These are phyloP conservation scores for Cokeromyces recurvatus DNA, from an alignment of 371 early-diverging fungal species.

Conservation along the genomic window DNA sequence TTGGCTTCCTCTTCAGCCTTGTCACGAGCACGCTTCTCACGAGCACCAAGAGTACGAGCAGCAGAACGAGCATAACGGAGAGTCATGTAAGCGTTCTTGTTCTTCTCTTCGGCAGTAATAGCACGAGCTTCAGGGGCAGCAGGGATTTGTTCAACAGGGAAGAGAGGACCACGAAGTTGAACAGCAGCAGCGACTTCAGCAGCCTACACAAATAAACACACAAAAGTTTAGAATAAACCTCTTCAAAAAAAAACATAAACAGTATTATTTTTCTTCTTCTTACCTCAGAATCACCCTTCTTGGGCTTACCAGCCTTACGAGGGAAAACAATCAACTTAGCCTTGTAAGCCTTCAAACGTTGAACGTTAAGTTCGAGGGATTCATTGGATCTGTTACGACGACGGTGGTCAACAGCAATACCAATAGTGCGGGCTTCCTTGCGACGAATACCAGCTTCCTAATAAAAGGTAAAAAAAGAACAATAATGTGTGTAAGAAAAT, in stretches of 20 bases:
- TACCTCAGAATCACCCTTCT: conserved; percentile 69
- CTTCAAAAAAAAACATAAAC: neutral
- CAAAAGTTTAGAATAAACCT: too few species aligned
- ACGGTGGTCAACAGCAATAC: conserved; percentile 98
- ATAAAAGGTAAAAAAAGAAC: too few species aligned
- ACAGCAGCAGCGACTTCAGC: conserved; percentile 64
- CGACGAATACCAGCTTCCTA: conserved; percentile 92
- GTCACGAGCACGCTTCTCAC: conserved; percentile 76
- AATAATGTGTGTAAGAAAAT: too few species aligned
- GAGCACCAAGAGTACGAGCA: conserved; percentile 78
- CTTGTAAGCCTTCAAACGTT: conserved; percentile 97
- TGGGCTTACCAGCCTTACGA: conserved; percentile 84
- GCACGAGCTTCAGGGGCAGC: conserved; percentile 74
- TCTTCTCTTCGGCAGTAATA: conserved; percentile 84
- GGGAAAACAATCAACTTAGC: conserved; percentile 93
- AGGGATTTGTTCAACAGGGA: conserved; percentile 71
- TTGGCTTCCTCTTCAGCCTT: conserved; percentile 86
- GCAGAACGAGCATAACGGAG: conserved; percentile 89
- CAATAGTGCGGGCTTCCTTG: conserved; percentile 95
- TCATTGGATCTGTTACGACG: conserved; percentile 97
- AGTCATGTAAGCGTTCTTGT: conserved; percentile 73
- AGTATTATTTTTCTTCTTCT: neutral
- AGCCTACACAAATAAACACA: too few species aligned
- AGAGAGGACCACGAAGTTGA: conserved; percentile 69
- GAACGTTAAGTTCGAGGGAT: conserved; percentile 91